A percentile compares a stretch with the other conserved stretches of the same genome.
Conservation (phyloP, 495 filamentous ascomycete genomes). For the Aspergillus steynii region DNA sequence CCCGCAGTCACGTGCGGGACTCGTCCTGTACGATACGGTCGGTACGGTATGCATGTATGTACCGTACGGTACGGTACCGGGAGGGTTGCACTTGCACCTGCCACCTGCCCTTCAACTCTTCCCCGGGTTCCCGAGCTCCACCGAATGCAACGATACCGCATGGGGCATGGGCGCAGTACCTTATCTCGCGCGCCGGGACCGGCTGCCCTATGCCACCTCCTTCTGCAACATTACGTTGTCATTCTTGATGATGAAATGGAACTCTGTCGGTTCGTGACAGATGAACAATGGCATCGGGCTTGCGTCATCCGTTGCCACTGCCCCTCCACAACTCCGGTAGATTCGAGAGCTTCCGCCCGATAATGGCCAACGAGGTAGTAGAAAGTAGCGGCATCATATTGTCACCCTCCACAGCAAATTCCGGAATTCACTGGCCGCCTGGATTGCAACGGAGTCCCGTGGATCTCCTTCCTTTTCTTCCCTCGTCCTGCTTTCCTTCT, state of each 20-base stretch:
- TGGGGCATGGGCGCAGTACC: neutral
- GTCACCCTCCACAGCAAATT: slow-evolving; percentile 25
- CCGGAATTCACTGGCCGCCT: slow-evolving; percentile 4
- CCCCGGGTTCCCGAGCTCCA: slow-evolving; percentile 24
- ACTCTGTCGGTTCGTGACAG: neutral
- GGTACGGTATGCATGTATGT: neutral
- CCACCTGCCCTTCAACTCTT: neutral
- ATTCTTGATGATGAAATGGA: slow-evolving; percentile 5
- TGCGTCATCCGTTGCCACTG: slow-evolving; percentile 1
- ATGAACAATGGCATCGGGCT: neutral
- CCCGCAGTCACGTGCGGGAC: no score
- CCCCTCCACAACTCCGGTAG: neutral
- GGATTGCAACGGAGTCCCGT: slow-evolving; percentile 23
- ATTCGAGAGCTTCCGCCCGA: neutral
- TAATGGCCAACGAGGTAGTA: neutral
- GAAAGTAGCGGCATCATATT: slow-evolving; percentile 5
- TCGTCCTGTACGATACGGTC: no score
- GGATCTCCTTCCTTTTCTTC: slow-evolving; percentile 5
- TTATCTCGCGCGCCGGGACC: neutral
- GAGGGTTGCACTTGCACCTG: slow-evolving; percentile 21
- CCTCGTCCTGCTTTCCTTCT: neutral
- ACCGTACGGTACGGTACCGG: neutral
- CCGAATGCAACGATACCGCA: slow-evolving; percentile 38
- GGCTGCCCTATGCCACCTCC: slow-evolving; percentile 17
- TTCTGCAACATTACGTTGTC: slow-evolving; percentile 20